These are phyloP conservation scores for Mentha longifolia DNA, from an alignment of 257 asterid species.

Conservation along the genomic window DNA sequence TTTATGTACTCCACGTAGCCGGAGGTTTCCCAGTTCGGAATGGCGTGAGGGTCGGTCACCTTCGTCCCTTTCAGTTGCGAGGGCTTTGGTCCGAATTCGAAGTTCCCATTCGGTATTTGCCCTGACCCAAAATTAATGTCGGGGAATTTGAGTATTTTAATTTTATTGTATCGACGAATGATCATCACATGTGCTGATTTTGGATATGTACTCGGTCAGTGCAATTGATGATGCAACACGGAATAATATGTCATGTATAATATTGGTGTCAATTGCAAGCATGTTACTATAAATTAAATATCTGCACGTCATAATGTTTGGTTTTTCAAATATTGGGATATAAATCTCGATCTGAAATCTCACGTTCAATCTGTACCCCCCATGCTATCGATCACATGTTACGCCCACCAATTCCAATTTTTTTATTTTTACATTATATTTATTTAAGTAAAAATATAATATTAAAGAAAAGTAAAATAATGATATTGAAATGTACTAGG, in stretches of 20 bases:
- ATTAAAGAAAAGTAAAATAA: no score
- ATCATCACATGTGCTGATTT: no score
- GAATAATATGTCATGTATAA: not conserved
- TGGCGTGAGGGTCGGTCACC: constrained; percentile 57
- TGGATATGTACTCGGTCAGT: no score
- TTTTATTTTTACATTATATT: no score
- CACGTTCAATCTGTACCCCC: constrained; percentile 20
- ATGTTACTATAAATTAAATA: not conserved
- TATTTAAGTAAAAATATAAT: no score
- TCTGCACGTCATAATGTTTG: not conserved
- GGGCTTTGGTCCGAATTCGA: constrained; percentile 72
- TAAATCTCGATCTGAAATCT: not conserved
- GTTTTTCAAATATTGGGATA: not conserved
- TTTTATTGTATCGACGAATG: no score
- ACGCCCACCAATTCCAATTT: no score
- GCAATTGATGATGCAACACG: no score
- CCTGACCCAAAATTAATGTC: constrained; percentile 41
- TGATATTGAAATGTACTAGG: no score
- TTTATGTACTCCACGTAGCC: constrained; percentile 84
- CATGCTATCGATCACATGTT: no score
- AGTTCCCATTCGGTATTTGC: constrained; percentile 76
- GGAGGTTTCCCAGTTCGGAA: constrained; percentile 75
- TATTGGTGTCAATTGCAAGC: not conserved
- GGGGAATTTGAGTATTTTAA: no score
- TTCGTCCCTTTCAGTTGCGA: constrained; percentile 69